Evolutionary conservation across 169 alveolate species (phyloP).

Genomic region (Blepharisma undulans): DNA sequence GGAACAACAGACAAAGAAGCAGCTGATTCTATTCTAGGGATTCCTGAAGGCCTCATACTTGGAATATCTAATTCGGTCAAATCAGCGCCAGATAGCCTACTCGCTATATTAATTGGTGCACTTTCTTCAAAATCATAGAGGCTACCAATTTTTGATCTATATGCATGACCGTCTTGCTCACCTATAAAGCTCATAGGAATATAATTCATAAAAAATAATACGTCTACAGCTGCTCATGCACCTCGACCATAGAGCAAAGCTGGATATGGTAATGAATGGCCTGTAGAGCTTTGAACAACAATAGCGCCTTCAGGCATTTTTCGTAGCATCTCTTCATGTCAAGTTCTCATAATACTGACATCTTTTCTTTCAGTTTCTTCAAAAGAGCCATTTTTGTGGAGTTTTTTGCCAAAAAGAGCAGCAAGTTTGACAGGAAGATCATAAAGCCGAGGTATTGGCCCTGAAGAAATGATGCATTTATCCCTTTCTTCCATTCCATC

Average conservation of each 20-base stretch:
- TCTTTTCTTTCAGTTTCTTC: conserved; percentile 42
- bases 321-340: conserved; percentile 6
- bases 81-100: conserved; percentile 18
- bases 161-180: conserved; percentile 86
- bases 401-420: conserved; percentile 78
- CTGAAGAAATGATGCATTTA: conserved; percentile 55
- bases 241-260: conserved; percentile 86
- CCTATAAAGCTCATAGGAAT: conserved; percentile 88
- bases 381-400: conserved; percentile 79
- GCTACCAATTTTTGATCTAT: conserved; percentile 68
- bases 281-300: conserved; percentile 80
- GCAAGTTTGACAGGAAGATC: conserved; percentile 78
- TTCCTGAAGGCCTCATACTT: conserved; percentile 48
- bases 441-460: conserved; percentile 76
- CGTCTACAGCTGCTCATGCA: conserved; percentile 90
- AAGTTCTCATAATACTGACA: not conserved
- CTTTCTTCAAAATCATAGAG: conserved; percentile 58
- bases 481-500: conserved; percentile 73
- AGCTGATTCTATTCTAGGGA: conserved; percentile 52
- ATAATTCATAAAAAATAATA: conserved; percentile 79
- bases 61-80: conserved; percentile 32
- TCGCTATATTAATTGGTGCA: not conserved
- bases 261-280: conserved; percentile 89
- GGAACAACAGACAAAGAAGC: conserved; percentile 46
- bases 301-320: conserved; percentile 79